Evolutionary conservation across 129 eudicot genomes (phyloP).

Genomic region (Erigeron canadensis): DNA sequence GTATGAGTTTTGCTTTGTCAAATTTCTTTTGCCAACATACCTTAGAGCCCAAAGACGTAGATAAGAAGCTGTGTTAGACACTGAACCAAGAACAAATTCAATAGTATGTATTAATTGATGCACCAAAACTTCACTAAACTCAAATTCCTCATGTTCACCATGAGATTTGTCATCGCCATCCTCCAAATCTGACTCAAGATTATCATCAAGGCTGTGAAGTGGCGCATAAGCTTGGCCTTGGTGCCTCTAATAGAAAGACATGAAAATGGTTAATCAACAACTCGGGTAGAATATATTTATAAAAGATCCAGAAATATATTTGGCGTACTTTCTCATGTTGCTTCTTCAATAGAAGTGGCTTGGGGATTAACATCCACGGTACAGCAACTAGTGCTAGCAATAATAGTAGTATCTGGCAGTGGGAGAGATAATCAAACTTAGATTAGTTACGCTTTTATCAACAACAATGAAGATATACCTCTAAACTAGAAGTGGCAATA

Average conservation of each 20-base stretch:
- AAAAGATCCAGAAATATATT: neutral
- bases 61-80: conserved; percentile 90
- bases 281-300: neutral
- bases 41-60: conserved; percentile 91
- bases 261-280: neutral
- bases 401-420: conserved; percentile 55
- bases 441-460: conserved; percentile 8
- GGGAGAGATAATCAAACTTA: neutral
- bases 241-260: conserved; percentile 52
- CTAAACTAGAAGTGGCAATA: neutral
- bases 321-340: conserved; percentile 68
- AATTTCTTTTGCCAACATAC: conserved; percentile 15
- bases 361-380: conserved; percentile 94
- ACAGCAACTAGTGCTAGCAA: conserved; percentile 76
- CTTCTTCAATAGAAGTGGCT: conserved; percentile 76
- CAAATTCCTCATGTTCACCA: conserved; percentile 63
- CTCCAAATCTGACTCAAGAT: conserved; percentile 48
- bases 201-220: conserved; percentile 52
- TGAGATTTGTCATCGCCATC: conserved; percentile 30
- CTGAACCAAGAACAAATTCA: conserved; percentile 88
- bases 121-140: conserved; percentile 79
- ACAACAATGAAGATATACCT: neutral
- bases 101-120: conserved; percentile 89
- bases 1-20: too few species aligned
- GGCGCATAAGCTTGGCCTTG: conserved; percentile 61